A percentile compares a stretch with the other conserved stretches of the same genome.
These are phyloP conservation scores for Aspergillus hortae DNA, from an alignment of 2,329 filamentous ascomycete genomes.

Conservation along the genomic window DNA sequence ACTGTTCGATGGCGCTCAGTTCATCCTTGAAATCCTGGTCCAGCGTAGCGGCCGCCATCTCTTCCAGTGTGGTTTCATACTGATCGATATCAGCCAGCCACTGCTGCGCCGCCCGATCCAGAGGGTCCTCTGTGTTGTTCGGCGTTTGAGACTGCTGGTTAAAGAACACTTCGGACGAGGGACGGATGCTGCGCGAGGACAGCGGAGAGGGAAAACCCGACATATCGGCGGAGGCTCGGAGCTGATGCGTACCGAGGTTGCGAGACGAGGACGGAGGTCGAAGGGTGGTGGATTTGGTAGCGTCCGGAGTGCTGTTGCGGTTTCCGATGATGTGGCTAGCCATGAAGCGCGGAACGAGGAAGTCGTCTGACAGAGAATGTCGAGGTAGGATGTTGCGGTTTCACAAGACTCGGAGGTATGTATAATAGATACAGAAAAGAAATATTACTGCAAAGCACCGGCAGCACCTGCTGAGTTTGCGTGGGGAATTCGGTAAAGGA, in stretches of 20 bases:
- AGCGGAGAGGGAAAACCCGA: slow-evolving; percentile 71
- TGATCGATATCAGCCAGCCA: slow-evolving; percentile 99
- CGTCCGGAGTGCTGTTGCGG: slow-evolving; percentile 96
- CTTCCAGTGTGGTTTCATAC: slow-evolving; percentile 96
- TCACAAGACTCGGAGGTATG: slow-evolving; percentile 15
- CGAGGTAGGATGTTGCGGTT: slow-evolving; percentile 8
- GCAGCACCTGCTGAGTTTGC: slow-evolving; percentile 72
- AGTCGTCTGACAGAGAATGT: slow-evolving; percentile 6
- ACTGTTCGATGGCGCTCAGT: slow-evolving; percentile 97
- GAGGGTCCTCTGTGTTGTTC: slow-evolving; percentile 71
- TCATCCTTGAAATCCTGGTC: slow-evolving; percentile 99
- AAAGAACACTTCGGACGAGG: slow-evolving; percentile 89
- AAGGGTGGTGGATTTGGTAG: slow-evolving; percentile 71
- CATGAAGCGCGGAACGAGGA: slow-evolving; percentile 36
- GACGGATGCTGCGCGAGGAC: slow-evolving; percentile 76
- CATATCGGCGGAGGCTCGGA: slow-evolving; percentile 96
- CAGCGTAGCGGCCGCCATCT: slow-evolving; percentile 97
- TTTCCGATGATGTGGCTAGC: slow-evolving; percentile 71
- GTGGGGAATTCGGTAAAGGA: slow-evolving; percentile 17
- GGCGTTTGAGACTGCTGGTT: slow-evolving; percentile 70
- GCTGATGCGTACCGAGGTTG: slow-evolving; percentile 73
- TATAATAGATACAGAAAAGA: slow-evolving; percentile 36
- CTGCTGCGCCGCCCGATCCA: slow-evolving; percentile 93
- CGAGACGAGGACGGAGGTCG: slow-evolving; percentile 83
- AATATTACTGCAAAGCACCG: slow-evolving; percentile 56